Base-by-base conservation (phyloP, 495 filamentous ascomycete genomes). In the Lindgomyces ingoldianus region DNA sequence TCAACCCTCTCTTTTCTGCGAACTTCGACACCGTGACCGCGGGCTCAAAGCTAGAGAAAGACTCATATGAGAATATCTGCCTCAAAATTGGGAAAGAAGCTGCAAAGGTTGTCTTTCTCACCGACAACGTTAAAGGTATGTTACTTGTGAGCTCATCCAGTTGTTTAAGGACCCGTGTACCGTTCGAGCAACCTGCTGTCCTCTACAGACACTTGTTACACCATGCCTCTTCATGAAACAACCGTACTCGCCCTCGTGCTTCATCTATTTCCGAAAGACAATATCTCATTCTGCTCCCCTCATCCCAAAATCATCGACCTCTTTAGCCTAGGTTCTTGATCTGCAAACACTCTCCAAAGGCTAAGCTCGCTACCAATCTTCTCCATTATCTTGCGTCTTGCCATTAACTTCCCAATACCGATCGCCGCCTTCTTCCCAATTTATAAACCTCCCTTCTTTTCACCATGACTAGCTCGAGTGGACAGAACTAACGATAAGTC, bases 21-120 rank as follows among this genome's bases (percentile, higher is more conserved):
- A 89, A 82, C 74, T 91, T 87, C 63, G 88, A 91, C 72, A 90
- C 88, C 4, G 81, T 87, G 41, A 91, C 85, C 65, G 87, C 88
- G n/a, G 88, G 88, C 8, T 76, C 81, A 63, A 91, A 91, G 78
- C 76, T 74, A 52, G 84, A 88, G 63, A 60, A 68, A 30, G 72
- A 61, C 33, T 89, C 86, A 69, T 91, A 91, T 72, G 71, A 73
- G 69, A 81, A 73, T 60, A 90, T 91, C 62, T 76, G 72, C 11
- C 68, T 69, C 53, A 74, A 79, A 53, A 65, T 80, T n/a, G 74
- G 76, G 3, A 51, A 42, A 36, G 29, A 52, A 22, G 46, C 73
- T 4, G 64, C 51, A 41, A 74, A 81, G 61, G 86, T 86, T 78
- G 74, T 89, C 25, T 91, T 91, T 70, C 72, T 90, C 42, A 89